A percentile compares a stretch with the other conserved stretches of the same genome.
Evolutionary conservation across 768 basidiomycete genomes (phyloP).

Genomic region (Amanita brunnescens): DNA sequence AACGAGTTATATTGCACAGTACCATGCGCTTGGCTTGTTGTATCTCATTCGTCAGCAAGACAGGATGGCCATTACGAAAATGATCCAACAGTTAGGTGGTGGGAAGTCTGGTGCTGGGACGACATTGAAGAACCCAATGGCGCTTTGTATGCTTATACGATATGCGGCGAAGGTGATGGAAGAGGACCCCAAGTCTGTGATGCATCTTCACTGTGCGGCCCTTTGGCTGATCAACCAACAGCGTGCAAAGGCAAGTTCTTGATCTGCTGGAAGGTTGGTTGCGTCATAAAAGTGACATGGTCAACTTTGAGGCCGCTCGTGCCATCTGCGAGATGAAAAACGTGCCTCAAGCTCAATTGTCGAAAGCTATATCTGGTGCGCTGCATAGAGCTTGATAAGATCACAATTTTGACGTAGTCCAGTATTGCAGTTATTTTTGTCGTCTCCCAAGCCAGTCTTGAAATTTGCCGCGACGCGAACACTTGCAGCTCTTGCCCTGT

Average conservation of each 20-base stretch:
- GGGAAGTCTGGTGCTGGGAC: conserved; percentile 80
- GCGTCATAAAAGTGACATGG: conserved; percentile 99
- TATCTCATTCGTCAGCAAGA: conserved; percentile 96
- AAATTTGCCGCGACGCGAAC: conserved; percentile 98
- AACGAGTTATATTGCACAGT: conserved; percentile 91
- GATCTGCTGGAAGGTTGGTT: conserved; percentile 93
- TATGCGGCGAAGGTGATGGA: conserved; percentile 99
- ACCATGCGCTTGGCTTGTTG: conserved; percentile 89
- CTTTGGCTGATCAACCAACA: conserved; percentile 21
- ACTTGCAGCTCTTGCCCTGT: conserved; percentile 79
- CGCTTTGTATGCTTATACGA: conserved; percentile 95
- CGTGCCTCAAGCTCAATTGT: conserved; percentile 67
- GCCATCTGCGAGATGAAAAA: conserved; percentile 96
- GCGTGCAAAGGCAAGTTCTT: conserved; percentile 86
- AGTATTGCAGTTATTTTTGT: conserved; percentile 95
- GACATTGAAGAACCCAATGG: conserved; percentile 91
- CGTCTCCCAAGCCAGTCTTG: conserved; percentile 88
- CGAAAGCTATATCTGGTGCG: conserved; percentile 83
- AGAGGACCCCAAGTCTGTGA: conserved; percentile 93
- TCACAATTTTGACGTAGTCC: conserved; percentile 6
- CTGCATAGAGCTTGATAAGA: conserved; percentile 8
- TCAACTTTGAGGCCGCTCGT: conserved; percentile 96
- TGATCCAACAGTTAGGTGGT: conserved; percentile 95
- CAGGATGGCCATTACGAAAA: conserved; percentile 98
- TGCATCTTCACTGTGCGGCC: neutral